phyloP scores from a whole-genome alignment of 352 stramenopile genomes.

The Pythium brachiatum region DNA sequence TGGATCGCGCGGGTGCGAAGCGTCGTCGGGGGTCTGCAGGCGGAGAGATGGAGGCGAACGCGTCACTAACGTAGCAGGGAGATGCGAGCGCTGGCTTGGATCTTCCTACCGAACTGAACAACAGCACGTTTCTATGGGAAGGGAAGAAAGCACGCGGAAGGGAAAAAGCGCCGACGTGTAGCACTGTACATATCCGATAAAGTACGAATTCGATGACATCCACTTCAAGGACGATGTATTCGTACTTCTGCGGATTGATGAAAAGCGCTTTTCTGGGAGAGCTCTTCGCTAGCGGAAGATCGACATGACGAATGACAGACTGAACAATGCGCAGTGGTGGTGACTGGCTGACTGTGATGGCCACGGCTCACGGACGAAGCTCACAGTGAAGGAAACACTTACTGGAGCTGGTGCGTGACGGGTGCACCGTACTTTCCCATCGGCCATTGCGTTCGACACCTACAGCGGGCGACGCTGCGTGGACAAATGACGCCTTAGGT shows the following conservation, averaged over 20 bases:
- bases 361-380: too few relatives aligned
- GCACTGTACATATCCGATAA: background rate
- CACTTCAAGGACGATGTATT: background rate
- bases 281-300: too few relatives aligned
- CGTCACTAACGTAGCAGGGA: background rate
- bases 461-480: too few relatives aligned
- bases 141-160: background rate
- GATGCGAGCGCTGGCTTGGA: background rate
- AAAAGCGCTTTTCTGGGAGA: background rate
- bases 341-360: too few relatives aligned
- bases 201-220: background rate
- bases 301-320: too few relatives aligned
- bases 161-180: background rate
- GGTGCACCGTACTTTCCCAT: too few relatives aligned
- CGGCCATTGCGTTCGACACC: too few relatives aligned
- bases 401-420: too few relatives aligned
- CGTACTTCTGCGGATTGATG: background rate
- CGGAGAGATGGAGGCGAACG: background rate
- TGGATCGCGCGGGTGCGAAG: background rate
- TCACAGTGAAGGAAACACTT: too few relatives aligned
- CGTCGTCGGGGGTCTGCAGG: background rate
- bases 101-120: background rate
- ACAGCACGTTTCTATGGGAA: constrained; percentile 6
- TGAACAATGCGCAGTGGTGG: too few relatives aligned
- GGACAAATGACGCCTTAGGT: too few relatives aligned